Evolutionary conservation across 2,329 filamentous ascomycete genomes (phyloP), one percentile per base, ranked within the genome.

Genomic region (Colletotrichum orchidophilum): DNA sequence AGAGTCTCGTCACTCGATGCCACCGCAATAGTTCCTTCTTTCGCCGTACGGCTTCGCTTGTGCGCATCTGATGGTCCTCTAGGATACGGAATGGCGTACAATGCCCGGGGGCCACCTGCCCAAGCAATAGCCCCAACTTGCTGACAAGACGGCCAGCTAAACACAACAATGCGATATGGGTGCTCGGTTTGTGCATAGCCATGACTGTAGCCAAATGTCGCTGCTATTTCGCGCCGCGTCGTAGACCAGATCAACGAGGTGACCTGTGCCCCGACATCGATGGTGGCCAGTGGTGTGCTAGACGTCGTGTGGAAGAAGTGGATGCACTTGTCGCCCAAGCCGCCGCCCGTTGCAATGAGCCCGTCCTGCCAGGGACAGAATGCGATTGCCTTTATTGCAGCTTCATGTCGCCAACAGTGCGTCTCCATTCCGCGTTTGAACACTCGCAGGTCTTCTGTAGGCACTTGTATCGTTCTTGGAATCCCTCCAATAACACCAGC

Each of bases 281-380:
- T 98, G 1, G 93, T 97, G 2, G 96, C 95, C 33, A 99, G 87
- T 70, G 91, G 91, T 2, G 94, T 90, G 5, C 96, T 96, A 0
- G 95, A 95, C 24, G 88, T 87, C 1, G 94, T 93, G 80, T 98
- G 95, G 81, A 93, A 98, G 84, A 99, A 99, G 82, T 97, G 95
- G 69, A 99, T 97, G 80, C 94, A 94, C 76, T 94, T 94, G 83
- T 99, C 96, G 77, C 97, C 97, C 55, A 94, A 96, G 27, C 96
- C 96, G 49, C 96, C 96, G 3, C 96, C 95, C 1, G 96, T 97
- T 15, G 96, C 96, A 49, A 99, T 82, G 5, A 99, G 87, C 3
- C 92, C 93, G 27, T 93, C 90, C 67, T 96, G 93, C 96, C 95
- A 99, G 0, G 96, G 96, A 73, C 96, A 97, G 81, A 98, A 98